These are phyloP conservation scores for Dunaliella sp. DNA, from an alignment of 139 green algal genomes.

Conservation along the genomic window DNA sequence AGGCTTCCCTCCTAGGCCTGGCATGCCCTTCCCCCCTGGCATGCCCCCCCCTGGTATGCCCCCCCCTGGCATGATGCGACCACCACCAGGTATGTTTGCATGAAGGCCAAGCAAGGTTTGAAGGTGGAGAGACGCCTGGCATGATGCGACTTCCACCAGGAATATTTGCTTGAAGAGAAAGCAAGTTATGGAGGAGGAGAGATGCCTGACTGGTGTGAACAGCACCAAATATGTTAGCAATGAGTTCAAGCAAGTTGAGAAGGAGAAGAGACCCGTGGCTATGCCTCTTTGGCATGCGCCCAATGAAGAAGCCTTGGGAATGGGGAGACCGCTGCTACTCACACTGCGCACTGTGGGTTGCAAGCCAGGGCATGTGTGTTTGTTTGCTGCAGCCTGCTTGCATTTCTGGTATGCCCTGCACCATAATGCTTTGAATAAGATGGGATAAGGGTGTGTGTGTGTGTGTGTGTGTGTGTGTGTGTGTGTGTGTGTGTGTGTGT, in stretches of 20 bases:
- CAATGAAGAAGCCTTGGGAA: too few relatives aligned
- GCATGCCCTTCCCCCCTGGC: constrained; percentile 38
- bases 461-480: too few relatives aligned
- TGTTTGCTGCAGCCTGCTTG: too few relatives aligned
- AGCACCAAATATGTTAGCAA: not conserved
- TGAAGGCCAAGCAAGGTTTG: not conserved
- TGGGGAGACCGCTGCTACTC: too few relatives aligned
- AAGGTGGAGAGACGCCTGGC: not conserved
- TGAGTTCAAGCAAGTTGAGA: too few relatives aligned
- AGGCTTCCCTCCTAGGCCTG: constrained; percentile 17
- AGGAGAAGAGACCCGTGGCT: not conserved
- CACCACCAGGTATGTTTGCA: constrained; percentile 36
- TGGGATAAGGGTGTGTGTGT: too few relatives aligned
- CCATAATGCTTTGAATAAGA: too few relatives aligned
- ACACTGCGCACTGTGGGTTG: too few relatives aligned
- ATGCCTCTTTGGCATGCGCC: too few relatives aligned
- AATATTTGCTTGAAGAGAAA: not conserved
- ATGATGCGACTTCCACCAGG: constrained; percentile 39
- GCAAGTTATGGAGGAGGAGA: not conserved
- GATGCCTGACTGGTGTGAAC: constrained; percentile 5
- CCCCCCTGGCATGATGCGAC: constrained; percentile 37
- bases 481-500: too few relatives aligned
- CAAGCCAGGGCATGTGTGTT: too few relatives aligned
- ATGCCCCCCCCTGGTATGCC: constrained; percentile 40
- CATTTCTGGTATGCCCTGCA: too few relatives aligned